Percentiles rank a stretch among this genome's conserved stretches.
These are phyloP conservation scores for Myochromella boudieri DNA, from an alignment of 768 basidiomycete species.

Conservation along the genomic window DNA sequence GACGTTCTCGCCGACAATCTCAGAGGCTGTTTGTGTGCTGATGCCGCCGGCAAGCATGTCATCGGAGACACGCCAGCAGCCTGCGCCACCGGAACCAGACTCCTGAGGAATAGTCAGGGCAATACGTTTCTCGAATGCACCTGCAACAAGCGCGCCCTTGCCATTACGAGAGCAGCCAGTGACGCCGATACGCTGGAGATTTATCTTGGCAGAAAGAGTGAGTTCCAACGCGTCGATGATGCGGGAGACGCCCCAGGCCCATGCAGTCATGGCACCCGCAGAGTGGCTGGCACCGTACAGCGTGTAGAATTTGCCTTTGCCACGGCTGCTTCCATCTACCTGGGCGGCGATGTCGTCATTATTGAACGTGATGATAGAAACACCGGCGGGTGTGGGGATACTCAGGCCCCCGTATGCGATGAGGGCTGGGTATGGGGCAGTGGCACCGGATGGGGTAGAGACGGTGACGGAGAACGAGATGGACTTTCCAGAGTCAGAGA, in stretches of 20 bases:
- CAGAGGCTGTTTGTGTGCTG: conserved; percentile 50
- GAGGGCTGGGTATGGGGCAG: conserved; percentile 49
- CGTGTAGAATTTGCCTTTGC: conserved; percentile 56
- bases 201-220: conserved; percentile 45
- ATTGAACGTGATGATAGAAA: conserved; percentile 50
- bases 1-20: conserved; percentile 62
- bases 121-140: conserved; percentile 59
- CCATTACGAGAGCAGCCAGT: conserved; percentile 63
- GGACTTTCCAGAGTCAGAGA: conserved; percentile 41
- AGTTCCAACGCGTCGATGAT: conserved; percentile 61
- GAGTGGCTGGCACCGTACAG: conserved; percentile 48
- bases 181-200: conserved; percentile 48
- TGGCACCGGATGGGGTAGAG: conserved; percentile 41
- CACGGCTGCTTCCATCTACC: conserved; percentile 41
- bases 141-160: conserved; percentile 59
- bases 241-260: conserved; percentile 62
- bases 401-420: conserved; percentile 50
- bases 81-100: conserved; percentile 59
- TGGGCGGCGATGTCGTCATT: conserved; percentile 58
- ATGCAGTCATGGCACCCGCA: conserved; percentile 57
- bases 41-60: conserved; percentile 42
- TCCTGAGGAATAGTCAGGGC: conserved; percentile 63
- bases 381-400: conserved; percentile 34
- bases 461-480: conserved; percentile 51
- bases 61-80: conserved; percentile 61